phyloP scores from a whole-genome alignment of 2,329 filamentous ascomycete species.

The Furcasterigmium furcatum region DNA sequence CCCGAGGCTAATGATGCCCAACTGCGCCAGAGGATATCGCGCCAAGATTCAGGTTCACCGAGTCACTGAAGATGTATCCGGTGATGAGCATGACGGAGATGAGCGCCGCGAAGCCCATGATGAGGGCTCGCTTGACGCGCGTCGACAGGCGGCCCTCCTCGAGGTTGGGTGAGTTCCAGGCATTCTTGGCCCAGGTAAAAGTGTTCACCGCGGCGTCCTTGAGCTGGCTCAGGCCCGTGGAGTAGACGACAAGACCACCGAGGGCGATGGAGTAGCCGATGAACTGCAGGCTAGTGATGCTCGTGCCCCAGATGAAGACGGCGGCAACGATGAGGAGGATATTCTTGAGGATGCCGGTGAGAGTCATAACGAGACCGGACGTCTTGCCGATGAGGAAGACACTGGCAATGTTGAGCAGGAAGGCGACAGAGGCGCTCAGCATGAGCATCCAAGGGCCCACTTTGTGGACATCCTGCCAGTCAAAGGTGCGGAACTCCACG shows the following conservation, averaged over 20 bases:
- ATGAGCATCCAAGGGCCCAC: constrained; percentile 65
- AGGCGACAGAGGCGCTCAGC: constrained; percentile 74
- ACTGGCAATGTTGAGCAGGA: constrained; percentile 77
- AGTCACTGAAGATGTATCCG: constrained; percentile 3
- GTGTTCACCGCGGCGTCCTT: constrained; percentile 11
- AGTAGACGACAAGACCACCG: constrained; percentile 47
- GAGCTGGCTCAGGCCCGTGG: constrained; percentile 30
- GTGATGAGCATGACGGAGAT: constrained; percentile 8
- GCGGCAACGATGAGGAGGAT: constrained; percentile 77
- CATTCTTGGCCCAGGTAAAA: constrained; percentile 9
- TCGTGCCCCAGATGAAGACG: constrained; percentile 74
- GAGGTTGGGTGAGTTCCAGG: constrained; percentile 10
- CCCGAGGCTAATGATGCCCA: too few species aligned
- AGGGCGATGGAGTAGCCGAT: constrained; percentile 75
- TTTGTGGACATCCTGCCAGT: constrained; percentile 61
- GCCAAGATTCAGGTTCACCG: too few species aligned
- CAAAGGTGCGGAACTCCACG: constrained; percentile 65
- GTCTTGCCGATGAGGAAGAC: constrained; percentile 90
- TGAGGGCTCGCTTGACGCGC: constrained; percentile 15
- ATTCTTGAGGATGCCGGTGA: constrained; percentile 84
- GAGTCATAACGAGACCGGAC: constrained; percentile 79
- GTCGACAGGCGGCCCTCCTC: constrained; percentile 17
- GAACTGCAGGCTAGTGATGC: constrained; percentile 67
- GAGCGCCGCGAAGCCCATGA: constrained; percentile 11
- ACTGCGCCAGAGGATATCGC: too few species aligned